A percentile compares a stretch with the other conserved stretches of the same genome.
phyloP scores from a whole-genome alignment of 2,329 filamentous ascomycete species.

The Lasiodiplodia theobromae region DNA sequence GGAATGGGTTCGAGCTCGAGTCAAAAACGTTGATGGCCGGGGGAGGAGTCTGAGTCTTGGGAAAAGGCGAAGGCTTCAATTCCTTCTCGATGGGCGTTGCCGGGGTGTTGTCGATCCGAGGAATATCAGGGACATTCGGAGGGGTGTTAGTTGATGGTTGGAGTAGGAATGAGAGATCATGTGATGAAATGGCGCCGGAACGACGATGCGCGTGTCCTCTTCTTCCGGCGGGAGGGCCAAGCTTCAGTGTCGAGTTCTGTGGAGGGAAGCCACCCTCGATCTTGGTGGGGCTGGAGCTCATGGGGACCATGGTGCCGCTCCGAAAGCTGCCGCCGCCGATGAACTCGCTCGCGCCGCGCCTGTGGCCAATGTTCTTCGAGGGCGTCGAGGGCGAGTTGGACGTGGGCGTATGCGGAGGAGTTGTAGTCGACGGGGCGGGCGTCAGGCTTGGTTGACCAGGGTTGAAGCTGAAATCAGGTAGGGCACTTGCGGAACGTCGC shows the following conservation, averaged over 20 bases:
- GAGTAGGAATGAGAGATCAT: slow-evolving; percentile 77
- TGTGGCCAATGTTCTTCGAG: slow-evolving; percentile 67
- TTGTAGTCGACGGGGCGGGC: slow-evolving; percentile 37
- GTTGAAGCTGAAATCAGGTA: slow-evolving; percentile 60
- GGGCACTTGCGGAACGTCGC: slow-evolving; percentile 51
- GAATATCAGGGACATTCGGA: slow-evolving; percentile 41
- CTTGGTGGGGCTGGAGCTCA: slow-evolving; percentile 75
- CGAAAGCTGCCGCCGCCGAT: slow-evolving; percentile 71
- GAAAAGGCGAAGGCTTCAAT: slow-evolving; percentile 21
- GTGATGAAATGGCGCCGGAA: slow-evolving; percentile 81
- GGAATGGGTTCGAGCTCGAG: slow-evolving; percentile 35
- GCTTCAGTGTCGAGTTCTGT: slow-evolving; percentile 58
- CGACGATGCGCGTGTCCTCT: slow-evolving; percentile 81
- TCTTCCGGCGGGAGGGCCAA: slow-evolving; percentile 60
- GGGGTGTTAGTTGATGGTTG: slow-evolving; percentile 64
- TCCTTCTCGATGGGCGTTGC: slow-evolving; percentile 21
- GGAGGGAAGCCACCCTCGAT: slow-evolving; percentile 65
- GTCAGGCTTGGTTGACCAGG: slow-evolving; percentile 41
- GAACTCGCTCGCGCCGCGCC: slow-evolving; percentile 84
- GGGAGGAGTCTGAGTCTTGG: slow-evolving; percentile 32
- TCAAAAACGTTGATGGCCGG: slow-evolving; percentile 45
- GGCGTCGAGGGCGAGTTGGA: slow-evolving; percentile 52
- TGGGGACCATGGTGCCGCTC: slow-evolving; percentile 59
- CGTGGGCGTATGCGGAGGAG: slow-evolving; percentile 49
- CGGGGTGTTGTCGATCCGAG: slow-evolving; percentile 27